These are phyloP conservation scores for Myxozyma udenii DNA, from an alignment of 805 yeast species.

Conservation along the genomic window DNA sequence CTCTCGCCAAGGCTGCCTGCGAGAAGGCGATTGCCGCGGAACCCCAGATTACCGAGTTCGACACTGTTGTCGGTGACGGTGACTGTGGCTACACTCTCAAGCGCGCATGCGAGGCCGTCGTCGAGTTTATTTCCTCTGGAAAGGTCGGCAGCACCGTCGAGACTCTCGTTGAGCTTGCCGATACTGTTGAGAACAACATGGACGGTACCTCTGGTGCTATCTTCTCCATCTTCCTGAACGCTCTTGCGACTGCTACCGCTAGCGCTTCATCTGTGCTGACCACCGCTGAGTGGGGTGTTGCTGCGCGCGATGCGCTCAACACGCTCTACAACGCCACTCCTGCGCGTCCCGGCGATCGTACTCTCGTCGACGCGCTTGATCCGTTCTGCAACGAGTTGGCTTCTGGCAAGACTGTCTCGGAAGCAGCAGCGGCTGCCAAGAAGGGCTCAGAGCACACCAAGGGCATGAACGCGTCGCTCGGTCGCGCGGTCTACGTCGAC, in stretches of 20 bases:
- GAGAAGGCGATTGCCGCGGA: slow-evolving; percentile 59
- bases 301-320: slow-evolving; percentile 53
- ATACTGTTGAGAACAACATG: slow-evolving; percentile 77
- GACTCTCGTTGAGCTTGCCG: slow-evolving; percentile 69
- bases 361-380: slow-evolving; percentile 81
- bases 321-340: slow-evolving; percentile 80
- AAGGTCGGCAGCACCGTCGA: slow-evolving; percentile 46
- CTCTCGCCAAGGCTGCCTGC: slow-evolving; percentile 50
- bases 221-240: slow-evolving; percentile 79
- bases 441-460: slow-evolving; percentile 76
- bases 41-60: slow-evolving; percentile 79
- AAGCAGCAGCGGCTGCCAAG: slow-evolving; percentile 67
- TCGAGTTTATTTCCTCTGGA: slow-evolving; percentile 47
- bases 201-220: slow-evolving; percentile 97
- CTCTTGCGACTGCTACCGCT: slow-evolving; percentile 50
- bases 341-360: slow-evolving; percentile 86
- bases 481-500: slow-evolving; percentile 87
- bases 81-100: slow-evolving; percentile 93
- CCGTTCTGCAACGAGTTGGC: slow-evolving; percentile 73
- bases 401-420: slow-evolving; percentile 49
- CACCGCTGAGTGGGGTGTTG: slow-evolving; percentile 31
- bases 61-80: slow-evolving; percentile 92
- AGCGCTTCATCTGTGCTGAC: slow-evolving; percentile 19
- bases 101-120: slow-evolving; percentile 73
- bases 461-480: slow-evolving; percentile 76